Conservation (phyloP, 768 basidiomycete species). For the Psilocybe subaeruginosa region DNA sequence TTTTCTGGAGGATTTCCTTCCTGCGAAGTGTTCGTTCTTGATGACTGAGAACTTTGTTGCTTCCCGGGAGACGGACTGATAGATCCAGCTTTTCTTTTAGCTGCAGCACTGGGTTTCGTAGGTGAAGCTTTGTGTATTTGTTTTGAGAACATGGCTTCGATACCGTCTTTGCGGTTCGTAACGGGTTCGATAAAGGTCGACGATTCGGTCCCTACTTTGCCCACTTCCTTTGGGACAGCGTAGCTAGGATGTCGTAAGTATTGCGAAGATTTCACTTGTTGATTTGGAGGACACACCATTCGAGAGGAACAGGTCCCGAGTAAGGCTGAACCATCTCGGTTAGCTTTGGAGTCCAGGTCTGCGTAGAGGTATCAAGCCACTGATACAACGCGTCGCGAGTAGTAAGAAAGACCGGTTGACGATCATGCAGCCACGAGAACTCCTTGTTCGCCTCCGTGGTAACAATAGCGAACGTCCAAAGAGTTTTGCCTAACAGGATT, state of each 20-base stretch:
- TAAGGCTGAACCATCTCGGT: constrained; percentile 64
- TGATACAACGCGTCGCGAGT: constrained; percentile 55
- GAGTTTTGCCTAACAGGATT: constrained; percentile 44
- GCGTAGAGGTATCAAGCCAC: constrained; percentile 83
- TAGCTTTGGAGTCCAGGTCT: constrained; percentile 65
- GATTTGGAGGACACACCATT: constrained; percentile 56
- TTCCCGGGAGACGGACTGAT: neutral
- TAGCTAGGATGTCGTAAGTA: constrained; percentile 56
- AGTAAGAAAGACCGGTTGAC: constrained; percentile 83
- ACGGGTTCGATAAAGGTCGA: constrained; percentile 83
- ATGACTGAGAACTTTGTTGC: neutral
- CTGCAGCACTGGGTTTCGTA: neutral
- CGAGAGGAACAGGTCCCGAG: constrained; percentile 51
- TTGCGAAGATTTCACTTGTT: neutral
- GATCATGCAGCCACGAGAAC: constrained; percentile 88
- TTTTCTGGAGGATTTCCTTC: neutral
- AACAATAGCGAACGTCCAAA: constrained; percentile 89
- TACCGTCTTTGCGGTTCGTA: constrained; percentile 80
- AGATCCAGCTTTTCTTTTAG: constrained; percentile 6
- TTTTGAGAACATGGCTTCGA: constrained; percentile 78
- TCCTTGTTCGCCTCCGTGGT: constrained; percentile 77
- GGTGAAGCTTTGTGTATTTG: constrained; percentile 38
- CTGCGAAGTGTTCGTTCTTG: neutral
- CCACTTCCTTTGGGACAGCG: constrained; percentile 87
- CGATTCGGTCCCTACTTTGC: constrained; percentile 87